These are phyloP conservation scores for Linaria vulgaris DNA, from an alignment of 257 asterid species.

Conservation along the genomic window DNA sequence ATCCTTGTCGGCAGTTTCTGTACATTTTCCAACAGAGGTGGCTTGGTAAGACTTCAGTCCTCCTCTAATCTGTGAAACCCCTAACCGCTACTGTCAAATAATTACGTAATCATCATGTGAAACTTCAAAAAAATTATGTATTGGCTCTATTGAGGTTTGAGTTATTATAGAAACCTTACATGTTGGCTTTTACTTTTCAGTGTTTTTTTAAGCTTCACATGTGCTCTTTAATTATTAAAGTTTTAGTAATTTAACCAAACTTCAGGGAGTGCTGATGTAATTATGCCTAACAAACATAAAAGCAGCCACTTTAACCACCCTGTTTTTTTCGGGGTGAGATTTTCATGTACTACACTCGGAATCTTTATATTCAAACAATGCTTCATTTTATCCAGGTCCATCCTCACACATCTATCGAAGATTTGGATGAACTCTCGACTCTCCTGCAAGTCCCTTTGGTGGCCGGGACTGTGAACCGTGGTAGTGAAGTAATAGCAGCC, in stretches of 20 bases:
- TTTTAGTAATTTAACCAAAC: neutral
- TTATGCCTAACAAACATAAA: neutral
- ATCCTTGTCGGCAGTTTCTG: slow-evolving; percentile 84
- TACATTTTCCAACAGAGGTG: slow-evolving; percentile 79
- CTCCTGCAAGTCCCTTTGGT: slow-evolving; percentile 92
- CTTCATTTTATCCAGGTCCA: slow-evolving; percentile 57
- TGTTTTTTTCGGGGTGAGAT: neutral
- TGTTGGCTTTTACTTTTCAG: too few relatives aligned
- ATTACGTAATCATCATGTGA: too few relatives aligned
- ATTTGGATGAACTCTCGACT: slow-evolving; percentile 80
- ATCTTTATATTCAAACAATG: neutral
- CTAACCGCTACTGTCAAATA: too few relatives aligned
- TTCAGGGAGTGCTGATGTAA: neutral
- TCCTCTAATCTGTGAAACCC: neutral
- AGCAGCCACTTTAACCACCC: neutral
- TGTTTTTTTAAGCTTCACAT: too few relatives aligned
- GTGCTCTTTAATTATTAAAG: neutral
- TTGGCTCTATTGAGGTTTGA: too few relatives aligned
- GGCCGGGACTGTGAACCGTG: slow-evolving; percentile 90
- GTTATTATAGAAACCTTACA: too few relatives aligned
- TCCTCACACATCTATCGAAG: slow-evolving; percentile 90
- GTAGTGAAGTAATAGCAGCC: slow-evolving; percentile 79
- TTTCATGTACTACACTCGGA: neutral
- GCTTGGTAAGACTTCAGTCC: slow-evolving; percentile 60
- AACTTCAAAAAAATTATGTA: too few relatives aligned